phyloP scores from a whole-genome alignment of 2,329 filamentous ascomycete genomes.

The Penicillium freii region DNA sequence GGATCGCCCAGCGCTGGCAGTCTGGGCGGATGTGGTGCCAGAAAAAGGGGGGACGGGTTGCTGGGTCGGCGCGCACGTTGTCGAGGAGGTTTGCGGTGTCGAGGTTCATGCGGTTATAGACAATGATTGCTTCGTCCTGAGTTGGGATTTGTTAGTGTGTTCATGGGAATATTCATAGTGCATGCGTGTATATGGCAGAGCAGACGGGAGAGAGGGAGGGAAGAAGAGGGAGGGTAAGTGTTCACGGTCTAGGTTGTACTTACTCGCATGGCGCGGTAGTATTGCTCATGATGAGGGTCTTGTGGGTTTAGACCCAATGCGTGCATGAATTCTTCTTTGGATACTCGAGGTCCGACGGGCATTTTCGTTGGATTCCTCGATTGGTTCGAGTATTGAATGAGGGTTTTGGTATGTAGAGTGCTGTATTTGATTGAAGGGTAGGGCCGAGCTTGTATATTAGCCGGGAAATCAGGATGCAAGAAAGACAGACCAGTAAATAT shows the following conservation, averaged over 20 bases:
- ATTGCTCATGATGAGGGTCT: slow-evolving; percentile 45
- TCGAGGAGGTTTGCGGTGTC: slow-evolving; percentile 44
- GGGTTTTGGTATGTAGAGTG: background rate
- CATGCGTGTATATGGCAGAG: background rate
- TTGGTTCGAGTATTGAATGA: background rate
- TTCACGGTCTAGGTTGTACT: slow-evolving; percentile 11
- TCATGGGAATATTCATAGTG: background rate
- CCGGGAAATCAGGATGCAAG: background rate
- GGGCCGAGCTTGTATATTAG: background rate
- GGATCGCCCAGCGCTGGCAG: slow-evolving; percentile 42
- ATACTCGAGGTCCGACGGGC: slow-evolving; percentile 44
- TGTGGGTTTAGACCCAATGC: slow-evolving; percentile 43
- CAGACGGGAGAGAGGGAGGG: no score
- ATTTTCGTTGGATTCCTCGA: slow-evolving; percentile 17
- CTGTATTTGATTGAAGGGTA: background rate
- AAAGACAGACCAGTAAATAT: background rate
- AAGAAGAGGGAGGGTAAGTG: background rate
- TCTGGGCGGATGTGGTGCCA: slow-evolving; percentile 49
- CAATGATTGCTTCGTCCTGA: slow-evolving; percentile 46
- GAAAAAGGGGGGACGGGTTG: slow-evolving; percentile 44
- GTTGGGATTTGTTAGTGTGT: background rate
- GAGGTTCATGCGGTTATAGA: slow-evolving; percentile 44
- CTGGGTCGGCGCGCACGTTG: slow-evolving; percentile 37
- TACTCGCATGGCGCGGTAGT: slow-evolving; percentile 48
- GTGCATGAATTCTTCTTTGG: slow-evolving; percentile 49